Base-by-base conservation (phyloP, 139 green algal genomes). In the Mesostigma viride region DNA sequence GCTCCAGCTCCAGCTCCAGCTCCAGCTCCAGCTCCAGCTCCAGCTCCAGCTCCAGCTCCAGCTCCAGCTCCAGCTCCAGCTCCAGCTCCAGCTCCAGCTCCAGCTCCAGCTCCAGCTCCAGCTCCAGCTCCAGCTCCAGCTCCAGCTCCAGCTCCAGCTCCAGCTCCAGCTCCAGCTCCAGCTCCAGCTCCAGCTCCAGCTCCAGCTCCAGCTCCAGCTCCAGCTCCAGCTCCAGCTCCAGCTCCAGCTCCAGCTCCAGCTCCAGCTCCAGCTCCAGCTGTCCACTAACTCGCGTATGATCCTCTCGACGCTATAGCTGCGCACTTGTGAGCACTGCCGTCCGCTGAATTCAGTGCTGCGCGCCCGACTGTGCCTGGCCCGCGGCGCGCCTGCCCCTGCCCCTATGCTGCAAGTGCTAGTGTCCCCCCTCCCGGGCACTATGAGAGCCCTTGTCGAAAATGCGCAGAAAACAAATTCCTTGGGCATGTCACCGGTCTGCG, bases 151-250 rank as follows among this genome's bases (percentile, higher is more conserved):
- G 44, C 44, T 24, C 20, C 44, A 17, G 44, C 44, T 24, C 20
- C 44, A 17, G 44, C 44, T 24, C 20, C 44, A 17, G 44, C 44
- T 24, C 20, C 44, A 17, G 44, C 44, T 24, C 20, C 44, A 17
- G 44, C 44, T 24, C 20, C 44, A 17, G 44, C 44, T 24, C 20
- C 44, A 56, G 44, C 44, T 24, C 20, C 20, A 56, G 20, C 44
- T 24, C 20, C 44, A 24, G 20, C 44, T 56, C 44, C 44, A 56
- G 44, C 44, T 56, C 44, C 44, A 56, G 44, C 44, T 56, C 44
- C 44, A 56, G 44, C 44, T 56, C 44, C 44, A 56, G 44, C 44
- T 56, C 44, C 44, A 56, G 44, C 44, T 56, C 44, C 44, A 56
- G 44, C 44, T 56, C 44, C 44, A 56, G 44, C 44, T 56, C 44